Evolutionary conservation across 208 protist species (phyloP).

Genomic region (Tritrichomonas foetus): DNA sequence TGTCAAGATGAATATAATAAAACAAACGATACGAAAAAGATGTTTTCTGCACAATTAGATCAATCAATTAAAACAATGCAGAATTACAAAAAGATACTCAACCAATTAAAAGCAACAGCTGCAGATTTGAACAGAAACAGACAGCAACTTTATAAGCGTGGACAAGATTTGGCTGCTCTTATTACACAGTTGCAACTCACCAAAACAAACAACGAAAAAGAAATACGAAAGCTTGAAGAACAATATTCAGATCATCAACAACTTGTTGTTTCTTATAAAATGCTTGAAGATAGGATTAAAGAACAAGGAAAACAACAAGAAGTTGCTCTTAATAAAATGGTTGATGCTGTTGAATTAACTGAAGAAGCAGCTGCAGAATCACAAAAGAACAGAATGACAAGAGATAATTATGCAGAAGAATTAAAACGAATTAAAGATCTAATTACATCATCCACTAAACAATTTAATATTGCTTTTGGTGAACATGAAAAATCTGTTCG

Average conservation of each 20-base stretch:
- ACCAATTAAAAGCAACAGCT: too few relatives aligned
- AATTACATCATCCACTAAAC: neutral
- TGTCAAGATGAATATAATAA: too few relatives aligned
- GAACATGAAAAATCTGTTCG: neutral
- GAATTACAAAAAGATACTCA: too few relatives aligned
- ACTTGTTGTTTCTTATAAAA: conserved; percentile 3
- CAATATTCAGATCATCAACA: neutral
- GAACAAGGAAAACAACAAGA: conserved; percentile 28
- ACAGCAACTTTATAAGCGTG: neutral
- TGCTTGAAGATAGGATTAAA: neutral
- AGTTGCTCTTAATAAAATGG: neutral
- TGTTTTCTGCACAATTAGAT: too few relatives aligned
- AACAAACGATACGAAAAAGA: too few relatives aligned
- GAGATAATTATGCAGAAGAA: conserved; percentile 5
- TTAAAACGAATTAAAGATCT: neutral
- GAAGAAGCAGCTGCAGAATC: neutral
- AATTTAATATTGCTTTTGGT: neutral
- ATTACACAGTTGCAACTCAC: neutral
- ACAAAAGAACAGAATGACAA: neutral
- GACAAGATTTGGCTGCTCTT: neutral
- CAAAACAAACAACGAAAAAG: neutral
- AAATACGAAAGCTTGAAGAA: neutral
- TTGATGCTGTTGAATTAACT: conserved; percentile 23
- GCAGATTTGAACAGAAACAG: too few relatives aligned
- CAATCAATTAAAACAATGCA: too few relatives aligned